Conservation (phyloP, 805 yeast genomes). For the Maudiozyma turicensis region DNA sequence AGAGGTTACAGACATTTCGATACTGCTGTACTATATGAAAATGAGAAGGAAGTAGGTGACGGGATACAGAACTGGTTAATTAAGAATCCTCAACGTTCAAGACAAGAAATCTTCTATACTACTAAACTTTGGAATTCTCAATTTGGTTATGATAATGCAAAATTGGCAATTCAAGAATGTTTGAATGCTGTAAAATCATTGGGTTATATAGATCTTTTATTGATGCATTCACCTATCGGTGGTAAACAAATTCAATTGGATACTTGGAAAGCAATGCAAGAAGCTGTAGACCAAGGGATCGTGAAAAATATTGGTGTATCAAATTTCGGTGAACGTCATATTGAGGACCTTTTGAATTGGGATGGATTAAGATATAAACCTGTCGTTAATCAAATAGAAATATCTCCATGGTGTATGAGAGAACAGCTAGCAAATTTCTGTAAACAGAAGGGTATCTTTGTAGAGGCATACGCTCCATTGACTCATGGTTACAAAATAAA, state of each 20-base stretch:
- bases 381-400: constrained; percentile 72
- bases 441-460: constrained; percentile 41
- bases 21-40: constrained; percentile 57
- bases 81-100: constrained; percentile 36
- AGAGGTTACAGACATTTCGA: constrained; percentile 70
- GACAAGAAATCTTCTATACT: constrained; percentile 49
- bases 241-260: constrained; percentile 42
- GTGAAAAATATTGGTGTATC: constrained; percentile 71
- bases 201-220: constrained; percentile 61
- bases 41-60: constrained; percentile 51
- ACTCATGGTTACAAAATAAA: constrained; percentile 49
- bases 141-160: constrained; percentile 50
- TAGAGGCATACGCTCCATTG: constrained; percentile 77
- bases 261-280: constrained; percentile 68
- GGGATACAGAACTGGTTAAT: constrained; percentile 47
- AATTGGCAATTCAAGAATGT: constrained; percentile 47
- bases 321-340: constrained; percentile 52
- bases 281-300: constrained; percentile 48
- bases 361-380: constrained; percentile 46
- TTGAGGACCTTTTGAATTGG: constrained; percentile 54
- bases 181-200: constrained; percentile 41
- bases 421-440: constrained; percentile 54
- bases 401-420: constrained; percentile 76
- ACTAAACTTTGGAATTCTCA: constrained; percentile 67
- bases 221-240: constrained; percentile 57